These are phyloP conservation scores for Pyrenophora seminiperda DNA, from an alignment of 2,329 filamentous ascomycete species.

Conservation along the genomic window DNA sequence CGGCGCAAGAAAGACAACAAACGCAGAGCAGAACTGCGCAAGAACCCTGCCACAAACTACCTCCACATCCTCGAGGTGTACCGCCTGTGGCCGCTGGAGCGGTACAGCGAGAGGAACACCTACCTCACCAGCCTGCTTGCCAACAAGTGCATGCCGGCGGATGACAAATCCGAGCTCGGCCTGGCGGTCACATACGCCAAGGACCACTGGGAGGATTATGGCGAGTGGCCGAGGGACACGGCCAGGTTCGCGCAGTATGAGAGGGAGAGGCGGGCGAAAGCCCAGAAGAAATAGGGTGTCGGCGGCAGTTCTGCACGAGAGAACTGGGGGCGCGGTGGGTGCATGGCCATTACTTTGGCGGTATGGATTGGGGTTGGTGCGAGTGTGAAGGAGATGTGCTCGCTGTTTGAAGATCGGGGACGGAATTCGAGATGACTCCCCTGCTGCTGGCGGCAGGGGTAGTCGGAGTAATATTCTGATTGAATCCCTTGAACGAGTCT, in stretches of 20 bases:
- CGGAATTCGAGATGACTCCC: too few species aligned
- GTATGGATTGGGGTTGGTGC: too few species aligned
- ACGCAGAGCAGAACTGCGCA: conserved; percentile 8
- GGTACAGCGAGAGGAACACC: background rate
- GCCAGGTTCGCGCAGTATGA: background rate
- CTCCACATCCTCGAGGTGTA: conserved; percentile 14
- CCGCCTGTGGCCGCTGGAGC: background rate
- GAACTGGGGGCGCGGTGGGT: too few species aligned
- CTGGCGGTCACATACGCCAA: conserved; percentile 19
- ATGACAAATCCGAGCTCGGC: conserved; percentile 10
- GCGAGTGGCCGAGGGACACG: conserved; percentile 5
- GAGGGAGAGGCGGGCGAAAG: background rate
- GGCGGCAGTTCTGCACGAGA: too few species aligned
- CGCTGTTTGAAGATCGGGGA: too few species aligned
- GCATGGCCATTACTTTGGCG: too few species aligned
- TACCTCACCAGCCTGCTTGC: conserved; percentile 16
- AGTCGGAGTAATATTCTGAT: too few species aligned
- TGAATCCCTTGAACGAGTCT: too few species aligned
- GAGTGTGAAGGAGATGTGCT: too few species aligned
- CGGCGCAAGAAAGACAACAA: conserved; percentile 1
- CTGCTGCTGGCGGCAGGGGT: too few species aligned
- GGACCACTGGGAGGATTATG: conserved; percentile 15
- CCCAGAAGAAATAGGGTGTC: background rate
- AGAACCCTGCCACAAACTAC: conserved; percentile 13
- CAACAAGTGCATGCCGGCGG: conserved; percentile 12